Evolutionary conservation across 805 yeast species (phyloP).

Genomic region (Wickerhamiella musiphila): DNA sequence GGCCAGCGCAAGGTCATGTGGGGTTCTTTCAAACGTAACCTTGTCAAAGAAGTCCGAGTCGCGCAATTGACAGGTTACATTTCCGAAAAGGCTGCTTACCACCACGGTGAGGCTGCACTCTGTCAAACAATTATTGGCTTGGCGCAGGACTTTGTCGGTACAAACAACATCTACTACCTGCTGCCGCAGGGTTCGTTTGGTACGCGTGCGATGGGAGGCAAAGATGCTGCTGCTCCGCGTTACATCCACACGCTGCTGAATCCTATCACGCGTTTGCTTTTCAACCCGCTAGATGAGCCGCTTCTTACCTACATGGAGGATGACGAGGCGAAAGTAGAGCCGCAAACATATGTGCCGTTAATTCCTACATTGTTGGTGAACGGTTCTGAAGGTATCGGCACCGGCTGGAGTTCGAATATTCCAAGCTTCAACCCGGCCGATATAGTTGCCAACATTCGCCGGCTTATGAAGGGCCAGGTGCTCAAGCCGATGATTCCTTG

Average conservation of each 20-base stretch:
- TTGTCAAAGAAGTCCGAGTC: constrained; percentile 66
- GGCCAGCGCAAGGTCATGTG: constrained; percentile 88
- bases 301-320: constrained; percentile 68
- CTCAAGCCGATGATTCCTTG: constrained; percentile 69
- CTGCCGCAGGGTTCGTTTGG: constrained; percentile 93
- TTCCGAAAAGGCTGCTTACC: constrained; percentile 78
- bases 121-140: constrained; percentile 80
- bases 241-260: constrained; percentile 79
- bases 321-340: constrained; percentile 88
- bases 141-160: constrained; percentile 89
- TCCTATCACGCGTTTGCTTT: constrained; percentile 56
- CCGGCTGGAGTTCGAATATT: constrained; percentile 93
- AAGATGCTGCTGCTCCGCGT: constrained; percentile 96
- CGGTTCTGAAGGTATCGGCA: constrained; percentile 96
- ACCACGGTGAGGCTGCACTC: constrained; percentile 84
- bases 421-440: constrained; percentile 84
- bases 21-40: constrained; percentile 71
- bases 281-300: constrained; percentile 66
- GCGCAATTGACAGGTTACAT: constrained; percentile 83
- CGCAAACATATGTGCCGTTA: constrained; percentile 90
- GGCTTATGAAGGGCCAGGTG: constrained; percentile 56
- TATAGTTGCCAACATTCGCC: constrained; percentile 54
- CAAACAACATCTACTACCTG: constrained; percentile 71
- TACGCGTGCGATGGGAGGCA: constrained; percentile 92
- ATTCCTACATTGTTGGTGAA: constrained; percentile 88